Conservation (phyloP, 805 yeast species). For the Grigorovia humatica region DNA sequence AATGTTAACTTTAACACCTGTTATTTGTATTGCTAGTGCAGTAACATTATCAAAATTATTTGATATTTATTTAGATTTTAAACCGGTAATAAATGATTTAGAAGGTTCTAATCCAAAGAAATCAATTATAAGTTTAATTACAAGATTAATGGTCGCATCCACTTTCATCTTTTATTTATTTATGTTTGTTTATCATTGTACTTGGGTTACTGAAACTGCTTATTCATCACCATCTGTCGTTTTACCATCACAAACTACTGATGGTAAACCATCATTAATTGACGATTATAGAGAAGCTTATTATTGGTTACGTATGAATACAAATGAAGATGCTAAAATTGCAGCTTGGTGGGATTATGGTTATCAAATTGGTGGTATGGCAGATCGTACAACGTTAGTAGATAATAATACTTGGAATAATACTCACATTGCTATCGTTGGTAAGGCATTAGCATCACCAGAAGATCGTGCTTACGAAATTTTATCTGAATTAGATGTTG, state of each 20-base stretch:
- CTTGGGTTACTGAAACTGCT: constrained; percentile 93
- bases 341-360: constrained; percentile 99
- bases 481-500: constrained; percentile 85
- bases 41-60: constrained; percentile 77
- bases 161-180: constrained; percentile 66
- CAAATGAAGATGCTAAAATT: constrained; percentile 88
- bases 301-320: constrained; percentile 97
- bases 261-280: constrained; percentile 74
- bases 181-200: constrained; percentile 85
- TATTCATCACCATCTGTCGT: constrained; percentile 98
- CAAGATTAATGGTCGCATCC: constrained; percentile 53
- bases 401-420: constrained; percentile 99
- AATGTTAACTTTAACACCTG: constrained; percentile 93
- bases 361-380: constrained; percentile 99
- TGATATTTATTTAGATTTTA: constrained; percentile 67
- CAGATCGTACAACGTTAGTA: constrained; percentile 94
- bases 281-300: constrained; percentile 99
- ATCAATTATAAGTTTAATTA: constrained; percentile 27
- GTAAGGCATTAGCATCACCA: constrained; percentile 89
- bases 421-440: constrained; percentile 98
- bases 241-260: constrained; percentile 65
- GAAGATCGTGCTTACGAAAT: constrained; percentile 86
- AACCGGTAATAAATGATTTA: background rate
- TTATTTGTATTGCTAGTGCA: constrained; percentile 88
- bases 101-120: constrained; percentile 3